phyloP scores from a whole-genome alignment of 345 rosid species.

The Anacardium occidentale region DNA sequence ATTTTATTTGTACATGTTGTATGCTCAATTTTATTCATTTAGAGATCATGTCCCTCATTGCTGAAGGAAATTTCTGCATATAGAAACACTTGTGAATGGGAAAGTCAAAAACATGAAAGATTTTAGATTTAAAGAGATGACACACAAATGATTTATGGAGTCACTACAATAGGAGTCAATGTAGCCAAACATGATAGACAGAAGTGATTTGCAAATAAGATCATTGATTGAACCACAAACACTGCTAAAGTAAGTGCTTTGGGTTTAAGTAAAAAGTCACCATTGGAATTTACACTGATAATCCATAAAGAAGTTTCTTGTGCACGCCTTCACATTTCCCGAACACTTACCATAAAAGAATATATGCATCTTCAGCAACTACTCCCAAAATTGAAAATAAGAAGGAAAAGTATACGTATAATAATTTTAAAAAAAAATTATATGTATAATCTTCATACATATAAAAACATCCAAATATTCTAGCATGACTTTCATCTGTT shows the following conservation, averaged over 20 bases:
- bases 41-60: background rate
- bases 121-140: no score
- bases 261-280: background rate
- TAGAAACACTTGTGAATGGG: background rate
- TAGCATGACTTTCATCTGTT: no score
- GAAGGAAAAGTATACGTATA: no score
- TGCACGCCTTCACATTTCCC: background rate
- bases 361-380: no score
- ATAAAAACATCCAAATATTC: no score
- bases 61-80: background rate
- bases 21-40: no score
- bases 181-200: background rate
- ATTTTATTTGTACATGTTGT: background rate
- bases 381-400: background rate
- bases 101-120: background rate
- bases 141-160: no score
- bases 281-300: background rate
- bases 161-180: background rate
- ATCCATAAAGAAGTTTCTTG: background rate
- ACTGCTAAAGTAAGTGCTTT: background rate
- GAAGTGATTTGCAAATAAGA: background rate
- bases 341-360: background rate
- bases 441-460: no score
- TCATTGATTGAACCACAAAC: background rate
- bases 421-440: no score